phyloP scores from a whole-genome alignment of 225 moss, liverwort and hornwort species.

The Polytrichum commune region DNA sequence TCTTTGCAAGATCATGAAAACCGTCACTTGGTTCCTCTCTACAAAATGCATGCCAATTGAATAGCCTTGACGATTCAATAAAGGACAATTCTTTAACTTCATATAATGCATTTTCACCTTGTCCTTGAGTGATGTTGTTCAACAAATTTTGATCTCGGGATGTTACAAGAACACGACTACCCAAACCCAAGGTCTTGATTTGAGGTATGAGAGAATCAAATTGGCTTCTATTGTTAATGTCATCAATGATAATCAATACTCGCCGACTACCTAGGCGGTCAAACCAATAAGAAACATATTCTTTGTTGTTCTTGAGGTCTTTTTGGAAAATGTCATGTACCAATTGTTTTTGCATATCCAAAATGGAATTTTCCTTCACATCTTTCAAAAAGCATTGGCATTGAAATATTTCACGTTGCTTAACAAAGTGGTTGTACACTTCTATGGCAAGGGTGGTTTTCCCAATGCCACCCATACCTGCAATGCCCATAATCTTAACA shows the following conservation, averaged over 20 bases:
- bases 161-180: conserved; percentile 7
- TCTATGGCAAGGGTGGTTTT: conserved; percentile 11
- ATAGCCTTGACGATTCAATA: conserved; percentile 1
- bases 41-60: conserved; percentile 20
- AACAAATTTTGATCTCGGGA: conserved; percentile 3
- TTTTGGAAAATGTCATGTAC: neutral
- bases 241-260: conserved; percentile 7
- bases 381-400: neutral
- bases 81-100: neutral
- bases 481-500: conserved; percentile 1
- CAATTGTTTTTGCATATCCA: conserved; percentile 4
- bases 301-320: neutral
- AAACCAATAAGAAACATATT: neutral
- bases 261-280: neutral
- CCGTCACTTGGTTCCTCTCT: neutral
- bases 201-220: conserved; percentile 2
- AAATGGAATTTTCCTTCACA: neutral
- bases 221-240: neutral
- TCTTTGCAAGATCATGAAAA: conserved; percentile 7
- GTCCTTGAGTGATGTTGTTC: neutral
- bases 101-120: neutral
- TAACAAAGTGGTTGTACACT: neutral
- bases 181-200: neutral
- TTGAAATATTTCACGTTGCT: neutral
- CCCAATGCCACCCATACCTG: conserved; percentile 14